Evolutionary conservation across 257 asterid species (phyloP), one percentile per base, ranked within the genome.

Genomic region (Eucommia ulmoides): DNA sequence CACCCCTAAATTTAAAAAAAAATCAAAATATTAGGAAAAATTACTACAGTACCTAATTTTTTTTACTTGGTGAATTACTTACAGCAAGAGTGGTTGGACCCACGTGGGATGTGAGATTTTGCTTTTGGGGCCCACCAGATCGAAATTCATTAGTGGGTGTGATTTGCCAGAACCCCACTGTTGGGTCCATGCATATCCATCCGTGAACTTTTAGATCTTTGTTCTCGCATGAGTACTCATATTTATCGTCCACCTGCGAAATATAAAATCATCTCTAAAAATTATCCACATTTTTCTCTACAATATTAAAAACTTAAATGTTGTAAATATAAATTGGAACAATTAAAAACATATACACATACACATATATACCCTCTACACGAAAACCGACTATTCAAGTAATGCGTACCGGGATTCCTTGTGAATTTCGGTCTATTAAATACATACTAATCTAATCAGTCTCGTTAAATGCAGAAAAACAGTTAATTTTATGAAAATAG

Each of bases 21-120:
- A 16, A 21, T 23, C 9, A 51, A 10, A 21, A 23, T 22, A 6
- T 45, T 7, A 21, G 18, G 22, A 10, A 25, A 53, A 45, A 24
- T 24, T 29, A 58, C 3, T 23, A n/a, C n/a, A n/a, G n/a, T n/a
- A n/a, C n/a, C n/a, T n/a, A n/a, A n/a, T 22, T 48, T 33, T 29
- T 29, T 83, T 42, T 77, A 86, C 96, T 38, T 94, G 73, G 0
- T 82, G 69, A 7, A 81, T 73, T 19, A 95, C 81, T 41, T 95
- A 95, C n/a, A n/a, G n/a, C n/a, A n/a, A n/a, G n/a, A n/a, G n/a
- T n/a, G n/a, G n/a, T n/a, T n/a, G n/a, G n/a, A 52, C 88, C 88
- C 54, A 84, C 97, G 58, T 88, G 97, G 64, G 97, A 88, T 26
- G 94, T 81, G 38, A 88, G 97, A 24, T 84, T 86, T 59, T 88